Evolutionary conservation across 805 yeast genomes (phyloP), one percentile per base, ranked within the genome.

Genomic region (Wickerhamiella shivajii): DNA sequence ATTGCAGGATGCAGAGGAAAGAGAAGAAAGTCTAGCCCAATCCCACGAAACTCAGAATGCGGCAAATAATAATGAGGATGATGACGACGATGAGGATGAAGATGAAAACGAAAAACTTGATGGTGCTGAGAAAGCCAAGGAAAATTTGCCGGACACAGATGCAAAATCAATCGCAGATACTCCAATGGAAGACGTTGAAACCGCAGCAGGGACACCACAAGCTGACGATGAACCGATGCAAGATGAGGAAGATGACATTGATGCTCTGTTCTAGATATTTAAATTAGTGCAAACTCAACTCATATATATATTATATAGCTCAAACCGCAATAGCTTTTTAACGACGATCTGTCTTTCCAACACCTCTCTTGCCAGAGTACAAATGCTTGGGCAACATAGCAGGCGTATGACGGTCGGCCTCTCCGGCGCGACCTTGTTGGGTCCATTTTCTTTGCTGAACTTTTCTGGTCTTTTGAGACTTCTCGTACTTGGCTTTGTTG

Each of bases 341-440:
- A 67, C 97, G 87, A 62, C 79, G 71, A 58, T 83, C 93, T 43
- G 83, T 75, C 58, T 77, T 77, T 58, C 96, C 96, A 51, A 72
- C 74, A 66, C 96, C 93, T 63, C 98, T 75, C 70, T 90, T 90
- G 63, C 99, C 99, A 50, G 83, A 63, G 66, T 77, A 79, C 69
- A 90, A 67, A 63, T 90, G 98, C 66, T 85, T 87, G 43, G 96
- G 94, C 63, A 80, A 59, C 41, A 80, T 64, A 33, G 79, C 90
- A 35, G 84, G 70, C 38, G 72, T 65, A 57, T 83, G 93, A 60
- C 97, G 76, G 62, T 90, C 99, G 52, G 80, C 78, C 64, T 90
- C 99, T 64, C 97, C 95, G 45, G 74, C 78, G 60, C 93, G 75
- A 27, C 96, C 95, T 52, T 66, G 59, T 65, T 85, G 76, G 62